Percentiles rank a stretch among this genome's conserved stretches.
phyloP scores from a whole-genome alignment of 345 rosid species.

The Corchorus capsularis region DNA sequence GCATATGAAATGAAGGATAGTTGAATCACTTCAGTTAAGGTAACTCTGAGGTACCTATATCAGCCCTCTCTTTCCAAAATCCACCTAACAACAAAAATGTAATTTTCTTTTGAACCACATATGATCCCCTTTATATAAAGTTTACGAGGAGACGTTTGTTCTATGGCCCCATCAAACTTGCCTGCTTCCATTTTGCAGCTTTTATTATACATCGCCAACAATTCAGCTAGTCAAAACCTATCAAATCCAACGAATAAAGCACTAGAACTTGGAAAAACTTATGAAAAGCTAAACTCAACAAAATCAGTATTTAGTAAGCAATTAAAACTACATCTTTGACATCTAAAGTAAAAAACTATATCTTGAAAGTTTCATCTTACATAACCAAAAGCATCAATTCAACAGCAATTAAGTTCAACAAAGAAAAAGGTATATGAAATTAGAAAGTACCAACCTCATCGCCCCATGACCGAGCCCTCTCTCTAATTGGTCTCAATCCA shows the following conservation, averaged over 20 bases:
- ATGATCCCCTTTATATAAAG: neutral
- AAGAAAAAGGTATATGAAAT: conserved; percentile 6
- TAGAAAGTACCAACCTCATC: conserved; percentile 69
- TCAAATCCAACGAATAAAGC: conserved; percentile 8
- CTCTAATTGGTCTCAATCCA: conserved; percentile 83
- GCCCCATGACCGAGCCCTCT: conserved; percentile 86
- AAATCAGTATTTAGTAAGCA: conserved; percentile 17
- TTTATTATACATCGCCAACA: neutral
- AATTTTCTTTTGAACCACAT: neutral
- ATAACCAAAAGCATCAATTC: conserved; percentile 10
- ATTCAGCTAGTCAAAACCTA: neutral
- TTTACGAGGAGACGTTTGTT: neutral
- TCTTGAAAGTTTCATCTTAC: neutral
- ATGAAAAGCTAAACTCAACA: neutral
- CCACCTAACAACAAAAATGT: neutral
- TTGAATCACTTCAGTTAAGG: neutral
- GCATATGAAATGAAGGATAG: neutral
- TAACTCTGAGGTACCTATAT: neutral
- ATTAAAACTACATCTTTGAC: conserved; percentile 14
- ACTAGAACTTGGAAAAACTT: neutral
- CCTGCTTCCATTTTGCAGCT: conserved; percentile 10
- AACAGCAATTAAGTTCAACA: conserved; percentile 13
- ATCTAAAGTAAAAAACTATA: conserved; percentile 16
- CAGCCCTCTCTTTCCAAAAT: conserved; percentile 2
- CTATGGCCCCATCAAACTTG: conserved; percentile 16